phyloP scores from a whole-genome alignment of 108 stramenopile genomes.

The Stephanodiscus minutulus region DNA sequence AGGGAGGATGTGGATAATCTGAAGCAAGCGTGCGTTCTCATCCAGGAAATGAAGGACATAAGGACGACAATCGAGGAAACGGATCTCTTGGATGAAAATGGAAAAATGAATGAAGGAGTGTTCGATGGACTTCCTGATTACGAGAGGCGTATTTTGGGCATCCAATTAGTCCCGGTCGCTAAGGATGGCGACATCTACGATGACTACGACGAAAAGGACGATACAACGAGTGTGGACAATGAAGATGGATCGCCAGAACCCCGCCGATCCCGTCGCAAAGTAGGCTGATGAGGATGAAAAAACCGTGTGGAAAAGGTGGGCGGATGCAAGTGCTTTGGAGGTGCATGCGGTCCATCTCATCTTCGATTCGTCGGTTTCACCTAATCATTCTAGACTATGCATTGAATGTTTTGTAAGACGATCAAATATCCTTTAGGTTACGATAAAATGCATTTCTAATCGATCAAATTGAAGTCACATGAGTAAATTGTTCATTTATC shows the following conservation, averaged over 20 bases:
- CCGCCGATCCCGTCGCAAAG: background rate
- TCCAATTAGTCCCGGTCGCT: no score
- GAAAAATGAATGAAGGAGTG: slow-evolving; percentile 3
- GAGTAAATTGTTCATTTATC: background rate
- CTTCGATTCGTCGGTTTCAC: background rate
- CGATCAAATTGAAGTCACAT: background rate
- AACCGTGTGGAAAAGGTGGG: background rate
- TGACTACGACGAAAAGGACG: slow-evolving; percentile 20
- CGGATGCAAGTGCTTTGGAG: background rate
- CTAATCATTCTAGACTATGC: background rate
- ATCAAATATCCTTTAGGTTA: background rate
- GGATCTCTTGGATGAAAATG: slow-evolving; percentile 21
- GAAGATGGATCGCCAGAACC: slow-evolving; percentile 12
- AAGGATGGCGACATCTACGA: background rate
- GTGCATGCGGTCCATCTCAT: background rate
- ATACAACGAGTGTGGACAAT: slow-evolving; percentile 11
- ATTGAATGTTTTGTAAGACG: background rate
- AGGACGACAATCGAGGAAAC: slow-evolving; percentile 26
- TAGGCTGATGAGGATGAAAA: background rate
- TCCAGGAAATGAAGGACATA: slow-evolving; percentile 26
- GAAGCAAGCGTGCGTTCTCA: slow-evolving; percentile 9
- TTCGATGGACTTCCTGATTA: slow-evolving; percentile 10
- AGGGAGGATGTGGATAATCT: slow-evolving; percentile 24
- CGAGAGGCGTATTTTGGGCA: slow-evolving; percentile 3
- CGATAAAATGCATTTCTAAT: no score